A percentile compares a stretch with the other conserved stretches of the same genome.
phyloP scores from a whole-genome alignment of 2,329 filamentous ascomycete species.

The Penicillium sp. region DNA sequence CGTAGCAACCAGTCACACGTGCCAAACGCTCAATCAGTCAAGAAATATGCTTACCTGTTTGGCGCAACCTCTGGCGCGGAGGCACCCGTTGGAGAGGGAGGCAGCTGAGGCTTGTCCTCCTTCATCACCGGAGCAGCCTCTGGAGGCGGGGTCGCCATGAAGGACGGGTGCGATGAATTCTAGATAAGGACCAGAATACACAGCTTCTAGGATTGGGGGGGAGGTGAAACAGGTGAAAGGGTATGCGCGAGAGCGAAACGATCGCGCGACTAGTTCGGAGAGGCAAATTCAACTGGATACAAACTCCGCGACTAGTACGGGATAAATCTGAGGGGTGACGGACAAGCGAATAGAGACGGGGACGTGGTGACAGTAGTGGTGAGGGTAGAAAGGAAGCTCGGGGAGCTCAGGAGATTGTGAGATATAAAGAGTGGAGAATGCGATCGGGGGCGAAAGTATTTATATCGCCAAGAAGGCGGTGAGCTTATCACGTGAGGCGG shows the following conservation, averaged over 20 bases:
- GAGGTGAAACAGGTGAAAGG: conserved; percentile 8
- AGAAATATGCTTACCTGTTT: conserved; percentile 35
- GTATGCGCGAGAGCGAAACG: conserved; percentile 27
- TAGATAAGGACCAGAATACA: conserved; percentile 27
- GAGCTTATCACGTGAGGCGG: conserved; percentile 42
- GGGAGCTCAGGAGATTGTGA: conserved; percentile 34
- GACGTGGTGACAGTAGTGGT: conserved; percentile 23
- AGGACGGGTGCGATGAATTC: conserved; percentile 18
- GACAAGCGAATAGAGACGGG: conserved; percentile 28
- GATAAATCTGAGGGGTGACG: conserved; percentile 28
- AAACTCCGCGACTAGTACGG: conserved; percentile 39
- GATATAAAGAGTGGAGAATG: conserved; percentile 44
- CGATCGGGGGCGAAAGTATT: conserved; percentile 42
- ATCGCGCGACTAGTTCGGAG: conserved; percentile 30
- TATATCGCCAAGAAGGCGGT: conserved; percentile 50
- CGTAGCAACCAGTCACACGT: neutral
- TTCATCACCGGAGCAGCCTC: conserved; percentile 43
- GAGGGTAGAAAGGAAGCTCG: conserved; percentile 21
- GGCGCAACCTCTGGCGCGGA: conserved; percentile 34
- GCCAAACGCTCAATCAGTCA: neutral
- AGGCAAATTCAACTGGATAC: conserved; percentile 39
- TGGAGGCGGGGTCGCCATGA: conserved; percentile 50
- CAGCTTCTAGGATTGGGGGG: conserved; percentile 12
- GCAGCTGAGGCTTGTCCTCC: conserved; percentile 48
- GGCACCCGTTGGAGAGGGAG: conserved; percentile 40